phyloP scores from a whole-genome alignment of 345 rosid species.

The Eucalyptus regnans region DNA sequence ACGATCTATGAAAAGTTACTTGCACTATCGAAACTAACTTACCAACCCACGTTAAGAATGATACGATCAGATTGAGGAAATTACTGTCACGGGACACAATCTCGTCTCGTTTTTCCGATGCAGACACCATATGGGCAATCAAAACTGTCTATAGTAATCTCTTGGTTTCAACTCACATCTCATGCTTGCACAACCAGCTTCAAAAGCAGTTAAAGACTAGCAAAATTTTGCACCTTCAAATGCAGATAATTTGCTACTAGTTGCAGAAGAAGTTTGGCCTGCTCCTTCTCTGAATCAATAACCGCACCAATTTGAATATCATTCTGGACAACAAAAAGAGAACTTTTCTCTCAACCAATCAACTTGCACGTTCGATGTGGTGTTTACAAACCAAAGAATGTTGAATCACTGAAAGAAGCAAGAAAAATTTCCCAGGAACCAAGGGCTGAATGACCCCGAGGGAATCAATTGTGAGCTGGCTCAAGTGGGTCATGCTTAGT shows the following conservation, averaged over 20 bases:
- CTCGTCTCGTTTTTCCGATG: neutral
- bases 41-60: neutral
- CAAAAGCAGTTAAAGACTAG: neutral
- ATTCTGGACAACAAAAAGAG: neutral
- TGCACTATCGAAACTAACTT: neutral
- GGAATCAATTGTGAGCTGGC: neutral
- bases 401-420: neutral
- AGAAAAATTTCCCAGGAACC: neutral
- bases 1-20: neutral
- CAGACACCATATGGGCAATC: neutral
- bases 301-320: neutral
- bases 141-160: neutral
- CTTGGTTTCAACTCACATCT: neutral
- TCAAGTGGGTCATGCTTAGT: neutral
- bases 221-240: neutral
- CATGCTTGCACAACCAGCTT: neutral
- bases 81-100: neutral
- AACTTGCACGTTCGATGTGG: neutral
- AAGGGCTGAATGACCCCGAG: neutral
- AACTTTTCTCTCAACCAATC: neutral
- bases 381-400: neutral
- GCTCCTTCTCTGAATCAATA: neutral
- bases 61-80: neutral
- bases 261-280: neutral
- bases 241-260: neutral